Evolutionary conservation across 164 flowering plant species (phyloP), one percentile per base, ranked within the genome.

Genomic region (Liriodendron chinense): DNA sequence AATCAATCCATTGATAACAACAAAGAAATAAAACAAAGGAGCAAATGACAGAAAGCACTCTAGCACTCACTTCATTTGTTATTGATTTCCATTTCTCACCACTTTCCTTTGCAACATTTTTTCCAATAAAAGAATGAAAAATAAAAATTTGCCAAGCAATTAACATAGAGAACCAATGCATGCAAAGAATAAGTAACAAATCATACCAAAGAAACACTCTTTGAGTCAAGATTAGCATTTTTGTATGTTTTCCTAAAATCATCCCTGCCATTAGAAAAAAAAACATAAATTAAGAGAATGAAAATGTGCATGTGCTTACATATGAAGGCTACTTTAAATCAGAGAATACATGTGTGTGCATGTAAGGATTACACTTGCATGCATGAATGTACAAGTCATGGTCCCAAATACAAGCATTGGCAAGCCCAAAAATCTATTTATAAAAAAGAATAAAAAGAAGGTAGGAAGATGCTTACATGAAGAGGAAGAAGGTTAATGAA

Each of bases 51-150:
- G n/a, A 47, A 8, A 47, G 1, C 64, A 61, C n/a, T n/a, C n/a
- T 8, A 73, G 26, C 28, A 80, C 89, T 78, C 62, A 91, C 98
- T 80, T 91, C 95, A 28, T 89, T 90, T 7, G 87, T 68, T 94
- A 91, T 79, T 6, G 90, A 79, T 72, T 85, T 93, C 97, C 98
- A 94, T 69, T 86, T 91, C 73, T 80, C 90, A 71, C 98, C 98
- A 78, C 88, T 94, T 79, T 84, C 93, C 83, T 91, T 94, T 6
- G 92, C 89, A 81, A 86, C 94, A 96, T 93, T 21, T 59, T 64
- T 23, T 18, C 26, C 3, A n/a, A 34, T 7, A 6, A 47, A 9
- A 28, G 24, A 9, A 13, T 47, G 2, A 9, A n/a, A 47, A 49
- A 24, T 9, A 47, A 71, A 43, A n/a, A 50, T 50, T n/a, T 13